Percentiles rank a stretch among this genome's conserved stretches.
phyloP scores from a whole-genome alignment of 495 filamentous ascomycete species.

The Podospora australis region DNA sequence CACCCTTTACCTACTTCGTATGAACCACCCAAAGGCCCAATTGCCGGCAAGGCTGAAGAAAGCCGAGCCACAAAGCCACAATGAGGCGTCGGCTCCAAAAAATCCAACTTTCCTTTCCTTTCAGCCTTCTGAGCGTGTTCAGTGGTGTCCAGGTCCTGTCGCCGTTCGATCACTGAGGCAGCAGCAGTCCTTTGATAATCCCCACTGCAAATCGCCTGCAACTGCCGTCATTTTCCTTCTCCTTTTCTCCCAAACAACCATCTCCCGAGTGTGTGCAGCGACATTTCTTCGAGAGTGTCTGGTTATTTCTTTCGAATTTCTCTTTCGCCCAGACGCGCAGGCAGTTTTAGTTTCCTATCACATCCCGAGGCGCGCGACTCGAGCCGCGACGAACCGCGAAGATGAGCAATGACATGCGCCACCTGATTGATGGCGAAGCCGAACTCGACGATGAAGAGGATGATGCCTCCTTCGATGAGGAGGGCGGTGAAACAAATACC shows the following conservation, averaged over 20 bases:
- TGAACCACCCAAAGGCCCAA: no score
- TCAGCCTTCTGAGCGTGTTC: background rate
- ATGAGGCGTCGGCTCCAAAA: background rate
- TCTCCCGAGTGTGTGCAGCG: no score
- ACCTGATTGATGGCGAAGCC: slow-evolving; percentile 78
- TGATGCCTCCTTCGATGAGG: slow-evolving; percentile 81
- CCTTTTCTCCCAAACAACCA: slow-evolving; percentile 1
- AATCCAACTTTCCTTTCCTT: background rate
- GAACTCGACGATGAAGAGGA: slow-evolving; percentile 86
- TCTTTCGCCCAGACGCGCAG: no score
- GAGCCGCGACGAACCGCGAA: slow-evolving; percentile 25
- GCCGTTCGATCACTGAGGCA: background rate
- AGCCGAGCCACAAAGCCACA: background rate
- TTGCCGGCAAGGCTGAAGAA: background rate
- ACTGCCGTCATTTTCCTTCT: slow-evolving; percentile 2
- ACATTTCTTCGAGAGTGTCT: no score
- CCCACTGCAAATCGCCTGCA: background rate
- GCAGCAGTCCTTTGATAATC: background rate
- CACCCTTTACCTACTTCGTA: background rate
- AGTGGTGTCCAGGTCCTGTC: no score
- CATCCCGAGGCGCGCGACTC: no score
- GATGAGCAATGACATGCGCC: slow-evolving; percentile 62
- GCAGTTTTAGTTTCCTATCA: no score
- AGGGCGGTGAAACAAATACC: slow-evolving; percentile 60
- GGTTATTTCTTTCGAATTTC: no score